phyloP scores from a whole-genome alignment of 78 protist genomes.

The Dictyostelium citrinum region DNA sequence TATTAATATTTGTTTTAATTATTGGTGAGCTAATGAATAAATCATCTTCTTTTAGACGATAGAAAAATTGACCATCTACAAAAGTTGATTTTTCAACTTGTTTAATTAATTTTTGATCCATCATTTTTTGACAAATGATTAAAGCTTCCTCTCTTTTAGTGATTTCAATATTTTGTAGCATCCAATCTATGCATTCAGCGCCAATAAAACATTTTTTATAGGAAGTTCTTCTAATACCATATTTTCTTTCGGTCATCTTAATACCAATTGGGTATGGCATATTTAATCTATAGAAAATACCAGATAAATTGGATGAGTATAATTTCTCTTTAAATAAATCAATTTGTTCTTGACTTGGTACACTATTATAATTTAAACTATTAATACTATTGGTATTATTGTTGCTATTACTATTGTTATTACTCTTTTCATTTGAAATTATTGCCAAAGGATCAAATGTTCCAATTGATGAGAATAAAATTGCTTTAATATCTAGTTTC shows the following conservation, averaged over 20 bases:
- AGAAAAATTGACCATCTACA: constrained; percentile 49
- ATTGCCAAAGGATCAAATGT: neutral
- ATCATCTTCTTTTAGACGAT: constrained; percentile 59
- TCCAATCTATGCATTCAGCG: constrained; percentile 55
- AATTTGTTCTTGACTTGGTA: constrained; percentile 6
- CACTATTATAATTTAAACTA: neutral
- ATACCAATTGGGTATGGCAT: constrained; percentile 40
- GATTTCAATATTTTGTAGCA: constrained; percentile 49
- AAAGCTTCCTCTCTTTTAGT: constrained; percentile 29
- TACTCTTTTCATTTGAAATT: neutral
- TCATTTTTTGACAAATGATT: neutral
- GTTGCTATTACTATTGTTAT: neutral
- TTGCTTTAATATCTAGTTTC: neutral
- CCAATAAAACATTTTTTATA: constrained; percentile 48
- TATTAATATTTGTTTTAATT: neutral
- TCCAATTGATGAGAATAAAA: neutral
- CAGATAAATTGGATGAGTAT: constrained; percentile 1
- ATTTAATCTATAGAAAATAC: constrained; percentile 31
- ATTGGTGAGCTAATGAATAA: neutral
- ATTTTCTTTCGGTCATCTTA: constrained; percentile 26
- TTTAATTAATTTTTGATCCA: constrained; percentile 35
- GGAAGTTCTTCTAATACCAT: constrained; percentile 23
- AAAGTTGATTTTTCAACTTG: constrained; percentile 50
- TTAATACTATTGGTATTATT: neutral
- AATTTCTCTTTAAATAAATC: constrained; percentile 38